Percentiles rank a stretch among this genome's conserved stretches.
Conservation (phyloP, 2,329 filamentous ascomycete species). For the Chaetothyriales sp. region DNA sequence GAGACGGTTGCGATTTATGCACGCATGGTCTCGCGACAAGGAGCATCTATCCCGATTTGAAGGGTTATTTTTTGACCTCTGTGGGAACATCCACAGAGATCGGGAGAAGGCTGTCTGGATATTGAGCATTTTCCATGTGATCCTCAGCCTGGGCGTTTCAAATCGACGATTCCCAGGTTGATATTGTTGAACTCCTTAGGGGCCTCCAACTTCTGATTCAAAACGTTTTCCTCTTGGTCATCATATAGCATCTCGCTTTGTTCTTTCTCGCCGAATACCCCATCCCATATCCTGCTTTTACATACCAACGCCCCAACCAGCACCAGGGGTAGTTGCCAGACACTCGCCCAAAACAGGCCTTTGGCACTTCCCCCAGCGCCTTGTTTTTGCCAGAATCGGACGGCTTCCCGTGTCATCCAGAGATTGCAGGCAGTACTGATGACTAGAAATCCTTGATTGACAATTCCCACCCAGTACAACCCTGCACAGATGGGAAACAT, state of each 20-base stretch:
- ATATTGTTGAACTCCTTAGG: not conserved
- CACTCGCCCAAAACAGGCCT: constrained; percentile 88
- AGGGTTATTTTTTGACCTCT: too few species aligned
- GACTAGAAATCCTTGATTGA: constrained; percentile 69
- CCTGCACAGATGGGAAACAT: constrained; percentile 79
- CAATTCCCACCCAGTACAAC: constrained; percentile 65
- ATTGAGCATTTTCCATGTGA: not conserved
- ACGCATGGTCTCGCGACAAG: too few species aligned
- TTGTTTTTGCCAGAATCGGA: constrained; percentile 64
- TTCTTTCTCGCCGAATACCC: constrained; percentile 57
- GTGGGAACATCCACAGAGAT: not conserved
- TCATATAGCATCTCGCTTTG: constrained; percentile 36
- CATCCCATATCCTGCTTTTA: constrained; percentile 83
- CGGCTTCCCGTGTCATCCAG: constrained; percentile 72
- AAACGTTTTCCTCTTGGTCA: constrained; percentile 29
- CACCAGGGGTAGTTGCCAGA: constrained; percentile 85
- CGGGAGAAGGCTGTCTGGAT: not conserved
- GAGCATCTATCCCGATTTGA: too few species aligned
- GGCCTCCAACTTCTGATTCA: not conserved
- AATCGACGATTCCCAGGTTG: not conserved
- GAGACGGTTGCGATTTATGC: too few species aligned
- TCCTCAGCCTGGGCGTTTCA: not conserved
- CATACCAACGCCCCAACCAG: constrained; percentile 82
- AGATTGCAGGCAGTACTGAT: constrained; percentile 71
- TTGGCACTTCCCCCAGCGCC: constrained; percentile 70